Conservation (phyloP, 2,329 filamentous ascomycete genomes). For the Bimuria novae-zelandiae region DNA sequence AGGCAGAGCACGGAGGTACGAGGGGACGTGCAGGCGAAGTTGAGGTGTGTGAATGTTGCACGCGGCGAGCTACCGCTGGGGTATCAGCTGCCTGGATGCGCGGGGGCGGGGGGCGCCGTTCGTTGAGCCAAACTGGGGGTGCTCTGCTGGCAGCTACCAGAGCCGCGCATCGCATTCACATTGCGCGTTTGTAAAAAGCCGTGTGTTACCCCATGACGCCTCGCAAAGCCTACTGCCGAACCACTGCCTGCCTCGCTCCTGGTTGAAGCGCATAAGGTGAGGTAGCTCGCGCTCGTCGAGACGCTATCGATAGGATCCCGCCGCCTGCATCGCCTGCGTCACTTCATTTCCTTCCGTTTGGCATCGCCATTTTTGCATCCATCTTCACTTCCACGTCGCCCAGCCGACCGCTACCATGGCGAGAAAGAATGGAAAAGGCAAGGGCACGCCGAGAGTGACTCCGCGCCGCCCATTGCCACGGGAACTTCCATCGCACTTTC, state of each 20-base stretch:
- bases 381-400: neutral
- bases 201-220: neutral
- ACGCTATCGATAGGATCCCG: neutral
- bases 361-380: constrained; percentile 4
- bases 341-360: constrained; percentile 1
- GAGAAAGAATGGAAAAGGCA: constrained; percentile 36
- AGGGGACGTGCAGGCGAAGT: neutral
- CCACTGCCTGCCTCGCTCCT: too few relatives aligned
- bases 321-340: neutral
- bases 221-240: neutral
- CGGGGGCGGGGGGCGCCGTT: neutral
- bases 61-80: constrained; percentile 7
- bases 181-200: neutral
- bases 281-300: neutral
- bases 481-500: constrained; percentile 14
- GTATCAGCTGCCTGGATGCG: constrained; percentile 1
- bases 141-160: neutral
- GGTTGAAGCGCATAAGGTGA: too few relatives aligned
- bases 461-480: constrained; percentile 23
- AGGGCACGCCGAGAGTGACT: constrained; percentile 20
- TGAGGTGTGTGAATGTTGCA: neutral
- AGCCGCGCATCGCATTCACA: neutral
- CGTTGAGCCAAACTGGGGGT: neutral
- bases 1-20: neutral
- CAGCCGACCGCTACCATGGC: constrained; percentile 22